Percentiles rank a stretch among this genome's conserved stretches.
phyloP scores from a whole-genome alignment of 768 basidiomycete species.

The Phlebiopsis gigantea region DNA sequence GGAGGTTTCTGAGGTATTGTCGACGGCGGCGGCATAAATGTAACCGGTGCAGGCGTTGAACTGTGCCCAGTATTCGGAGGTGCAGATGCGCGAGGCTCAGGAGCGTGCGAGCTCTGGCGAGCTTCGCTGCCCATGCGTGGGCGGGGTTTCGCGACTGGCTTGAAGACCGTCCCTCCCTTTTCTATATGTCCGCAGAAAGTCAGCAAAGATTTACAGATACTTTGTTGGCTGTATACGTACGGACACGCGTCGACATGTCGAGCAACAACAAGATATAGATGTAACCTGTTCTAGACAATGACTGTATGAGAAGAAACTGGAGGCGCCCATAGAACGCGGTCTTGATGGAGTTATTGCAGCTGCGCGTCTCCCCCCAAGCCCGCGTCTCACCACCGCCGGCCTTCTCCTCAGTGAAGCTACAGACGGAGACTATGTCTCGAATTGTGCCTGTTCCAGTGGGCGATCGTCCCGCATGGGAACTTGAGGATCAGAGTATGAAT shows the following conservation, averaged over 20 bases:
- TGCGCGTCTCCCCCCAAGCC: neutral
- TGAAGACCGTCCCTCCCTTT: conserved; percentile 67
- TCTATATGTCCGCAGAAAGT: conserved; percentile 35
- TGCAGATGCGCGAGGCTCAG: conserved; percentile 13
- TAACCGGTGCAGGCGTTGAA: neutral
- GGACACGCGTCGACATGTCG: conserved; percentile 45
- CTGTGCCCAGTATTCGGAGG: neutral
- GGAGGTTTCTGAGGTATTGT: conserved; percentile 13
- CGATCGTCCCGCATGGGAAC: conserved; percentile 55
- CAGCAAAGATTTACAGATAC: neutral
- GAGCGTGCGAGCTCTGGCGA: conserved; percentile 21
- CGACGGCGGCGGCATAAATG: conserved; percentile 7
- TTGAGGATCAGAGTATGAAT: conserved; percentile 29
- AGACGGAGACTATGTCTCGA: conserved; percentile 6
- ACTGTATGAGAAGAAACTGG: neutral
- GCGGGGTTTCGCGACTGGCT: conserved; percentile 57
- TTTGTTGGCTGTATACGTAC: conserved; percentile 40
- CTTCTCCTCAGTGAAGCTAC: neutral
- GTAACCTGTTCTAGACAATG: neutral
- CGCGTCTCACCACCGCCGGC: neutral
- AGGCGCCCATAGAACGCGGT: neutral
- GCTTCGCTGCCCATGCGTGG: conserved; percentile 30
- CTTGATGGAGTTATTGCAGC: neutral
- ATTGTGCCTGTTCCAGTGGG: conserved; percentile 48
- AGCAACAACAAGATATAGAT: neutral